These are phyloP conservation scores for Astrothelium subdiscretum DNA, from an alignment of 495 filamentous ascomycete species.

Conservation along the genomic window DNA sequence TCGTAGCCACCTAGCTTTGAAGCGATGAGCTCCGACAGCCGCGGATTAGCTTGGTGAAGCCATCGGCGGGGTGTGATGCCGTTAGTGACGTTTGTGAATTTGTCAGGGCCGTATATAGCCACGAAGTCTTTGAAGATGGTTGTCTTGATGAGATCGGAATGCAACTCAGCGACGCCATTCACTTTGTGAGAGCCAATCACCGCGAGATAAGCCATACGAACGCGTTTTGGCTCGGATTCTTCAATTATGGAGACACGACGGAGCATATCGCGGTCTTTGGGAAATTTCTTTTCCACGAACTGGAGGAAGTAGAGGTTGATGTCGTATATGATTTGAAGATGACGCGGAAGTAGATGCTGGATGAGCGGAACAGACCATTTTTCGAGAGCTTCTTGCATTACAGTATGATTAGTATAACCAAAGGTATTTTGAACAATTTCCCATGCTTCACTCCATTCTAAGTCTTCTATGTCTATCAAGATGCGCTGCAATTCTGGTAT, in stretches of 20 bases:
- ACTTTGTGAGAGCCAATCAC: slow-evolving; percentile 98
- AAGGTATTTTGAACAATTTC: slow-evolving; percentile 57
- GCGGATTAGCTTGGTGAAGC: slow-evolving; percentile 95
- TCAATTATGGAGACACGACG: slow-evolving; percentile 87
- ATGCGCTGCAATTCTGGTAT: slow-evolving; percentile 93
- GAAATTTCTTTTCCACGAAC: slow-evolving; percentile 76
- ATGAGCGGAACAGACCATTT: slow-evolving; percentile 95
- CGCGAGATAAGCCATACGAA: slow-evolving; percentile 90
- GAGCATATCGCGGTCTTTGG: slow-evolving; percentile 77
- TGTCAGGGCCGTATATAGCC: slow-evolving; percentile 81
- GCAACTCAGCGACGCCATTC: slow-evolving; percentile 93
- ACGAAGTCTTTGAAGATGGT: slow-evolving; percentile 99
- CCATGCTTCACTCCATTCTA: slow-evolving; percentile 94
- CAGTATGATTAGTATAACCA: slow-evolving; percentile 96
- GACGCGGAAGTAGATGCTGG: slow-evolving; percentile 85
- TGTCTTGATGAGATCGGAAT: slow-evolving; percentile 92
- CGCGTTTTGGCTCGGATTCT: slow-evolving; percentile 94
- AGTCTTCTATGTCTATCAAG: slow-evolving; percentile 73
- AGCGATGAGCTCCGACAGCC: slow-evolving; percentile 81
- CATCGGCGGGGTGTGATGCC: slow-evolving; percentile 91
- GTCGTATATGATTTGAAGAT: slow-evolving; percentile 97
- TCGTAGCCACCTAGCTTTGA: slow-evolving; percentile 72
- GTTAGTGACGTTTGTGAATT: slow-evolving; percentile 97
- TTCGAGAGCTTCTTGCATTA: slow-evolving; percentile 91
- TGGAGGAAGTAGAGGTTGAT: slow-evolving; percentile 94